These are phyloP conservation scores for Rhodotorula sp. DNA, from an alignment of 1,284 basidiomycete genomes.

Conservation along the genomic window DNA sequence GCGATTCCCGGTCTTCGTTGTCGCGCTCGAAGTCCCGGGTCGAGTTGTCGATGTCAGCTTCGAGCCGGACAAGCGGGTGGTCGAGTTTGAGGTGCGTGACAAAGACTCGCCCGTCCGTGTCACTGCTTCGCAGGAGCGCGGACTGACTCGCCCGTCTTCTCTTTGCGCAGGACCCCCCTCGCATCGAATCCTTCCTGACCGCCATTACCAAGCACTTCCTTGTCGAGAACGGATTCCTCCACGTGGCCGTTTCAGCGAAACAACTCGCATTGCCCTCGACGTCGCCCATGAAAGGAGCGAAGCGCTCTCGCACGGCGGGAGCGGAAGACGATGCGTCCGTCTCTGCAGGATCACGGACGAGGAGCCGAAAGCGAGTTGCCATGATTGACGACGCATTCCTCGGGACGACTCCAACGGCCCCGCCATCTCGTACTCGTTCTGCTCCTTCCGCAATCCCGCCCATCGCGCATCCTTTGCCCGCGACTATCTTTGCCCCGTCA, in stretches of 20 bases:
- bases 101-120: neutral
- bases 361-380: neutral
- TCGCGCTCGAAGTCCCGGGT: conserved; percentile 67
- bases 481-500: too few relatives aligned
- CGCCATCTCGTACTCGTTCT: too few relatives aligned
- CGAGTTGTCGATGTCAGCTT: conserved; percentile 69
- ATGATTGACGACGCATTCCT: neutral
- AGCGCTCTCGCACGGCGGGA: neutral
- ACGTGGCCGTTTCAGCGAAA: neutral
- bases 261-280: neutral
- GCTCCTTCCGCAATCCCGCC: too few relatives aligned
- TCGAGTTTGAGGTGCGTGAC: conserved; percentile 64
- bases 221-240: conserved; percentile 60
- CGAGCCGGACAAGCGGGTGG: conserved; percentile 67
- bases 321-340: neutral
- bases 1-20: conserved; percentile 72
- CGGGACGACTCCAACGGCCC: conserved; percentile 27
- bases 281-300: neutral
- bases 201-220: conserved; percentile 67
- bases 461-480: too few relatives aligned
- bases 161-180: conserved; percentile 60
- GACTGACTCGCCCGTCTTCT: neutral
- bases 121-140: accelerated
- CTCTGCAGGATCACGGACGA: neutral
- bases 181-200: too few relatives aligned